Evolutionary conservation across 768 basidiomycete genomes (phyloP).

Genomic region (Rhodotorula diobovata): DNA sequence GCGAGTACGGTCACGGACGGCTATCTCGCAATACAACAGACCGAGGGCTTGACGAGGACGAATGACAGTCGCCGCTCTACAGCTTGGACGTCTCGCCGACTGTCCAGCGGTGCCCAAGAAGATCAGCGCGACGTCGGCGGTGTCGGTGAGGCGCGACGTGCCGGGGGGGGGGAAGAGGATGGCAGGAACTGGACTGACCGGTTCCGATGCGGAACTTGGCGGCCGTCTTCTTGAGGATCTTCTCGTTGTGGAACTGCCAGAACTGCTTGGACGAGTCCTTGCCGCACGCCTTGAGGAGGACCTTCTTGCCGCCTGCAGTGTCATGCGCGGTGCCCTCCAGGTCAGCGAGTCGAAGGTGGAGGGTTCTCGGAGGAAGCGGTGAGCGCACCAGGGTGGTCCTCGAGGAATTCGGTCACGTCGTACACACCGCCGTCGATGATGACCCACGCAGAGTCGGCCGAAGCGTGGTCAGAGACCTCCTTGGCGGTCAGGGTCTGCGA

Average conservation of each 20-base stretch:
- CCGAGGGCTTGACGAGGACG: too few species aligned
- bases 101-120: too few species aligned
- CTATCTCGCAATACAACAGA: background rate
- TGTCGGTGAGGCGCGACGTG: too few species aligned
- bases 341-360: background rate
- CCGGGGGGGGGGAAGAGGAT: background rate
- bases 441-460: conserved; percentile 33
- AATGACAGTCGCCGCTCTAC: background rate
- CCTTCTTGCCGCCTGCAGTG: conserved; percentile 28
- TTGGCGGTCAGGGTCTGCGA: conserved; percentile 13
- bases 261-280: conserved; percentile 34
- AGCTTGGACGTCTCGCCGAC: conserved; percentile 3
- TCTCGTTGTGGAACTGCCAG: conserved; percentile 37
- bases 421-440: conserved; percentile 33
- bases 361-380: background rate
- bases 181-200: background rate
- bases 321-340: too few species aligned
- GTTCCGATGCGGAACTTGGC: conserved; percentile 23
- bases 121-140: too few species aligned
- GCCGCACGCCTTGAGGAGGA: conserved; percentile 34
- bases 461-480: conserved; percentile 27
- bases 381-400: conserved; percentile 20
- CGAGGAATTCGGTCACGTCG: conserved; percentile 29
- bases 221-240: conserved; percentile 35
- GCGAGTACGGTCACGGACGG: too few species aligned